These are phyloP conservation scores for Fusarium austroafricanum DNA, from an alignment of 2,329 filamentous ascomycete species.

Conservation along the genomic window DNA sequence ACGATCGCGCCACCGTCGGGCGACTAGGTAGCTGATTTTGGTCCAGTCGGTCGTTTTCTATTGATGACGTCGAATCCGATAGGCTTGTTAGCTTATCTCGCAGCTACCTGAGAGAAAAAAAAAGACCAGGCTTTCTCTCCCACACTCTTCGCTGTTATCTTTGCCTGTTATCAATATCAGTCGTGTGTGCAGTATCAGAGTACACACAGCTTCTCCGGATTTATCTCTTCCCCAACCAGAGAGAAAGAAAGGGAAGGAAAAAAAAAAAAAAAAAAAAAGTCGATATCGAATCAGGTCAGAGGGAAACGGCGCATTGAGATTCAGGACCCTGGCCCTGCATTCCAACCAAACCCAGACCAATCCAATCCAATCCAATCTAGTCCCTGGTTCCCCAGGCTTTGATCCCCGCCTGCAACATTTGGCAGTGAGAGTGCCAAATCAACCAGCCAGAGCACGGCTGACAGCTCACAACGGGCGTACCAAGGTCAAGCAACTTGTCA, in stretches of 20 bases:
- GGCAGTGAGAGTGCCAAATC: constrained; percentile 18
- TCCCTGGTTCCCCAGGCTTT: constrained; percentile 43
- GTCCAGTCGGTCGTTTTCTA: constrained; percentile 20
- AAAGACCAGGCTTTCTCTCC: constrained; percentile 12
- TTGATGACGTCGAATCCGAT: constrained; percentile 64
- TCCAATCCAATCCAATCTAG: constrained; percentile 30
- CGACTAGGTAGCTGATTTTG: constrained; percentile 32
- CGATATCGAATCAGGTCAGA: constrained; percentile 32
- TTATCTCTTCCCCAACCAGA: constrained; percentile 23
- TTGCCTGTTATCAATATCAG: too few species aligned
- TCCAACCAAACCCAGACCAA: constrained; percentile 25
- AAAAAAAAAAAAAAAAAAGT: background rate
- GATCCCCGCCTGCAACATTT: constrained; percentile 30
- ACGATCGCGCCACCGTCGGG: constrained; percentile 32
- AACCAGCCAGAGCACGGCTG: constrained; percentile 33
- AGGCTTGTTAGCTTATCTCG: constrained; percentile 67
- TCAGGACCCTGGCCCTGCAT: constrained; percentile 18
- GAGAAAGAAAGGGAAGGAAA: background rate
- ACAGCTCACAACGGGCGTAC: constrained; percentile 40
- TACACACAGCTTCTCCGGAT: constrained; percentile 20
- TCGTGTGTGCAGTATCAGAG: background rate
- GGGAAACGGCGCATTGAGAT: constrained; percentile 19
- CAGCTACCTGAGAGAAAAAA: constrained; percentile 61
- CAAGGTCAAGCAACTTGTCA: constrained; percentile 23
- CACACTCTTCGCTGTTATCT: too few species aligned